Evolutionary conservation across 176 grass and related monocot species (phyloP), one percentile per base, ranked within the genome.

Genomic region (Aegilops sharonensis): DNA sequence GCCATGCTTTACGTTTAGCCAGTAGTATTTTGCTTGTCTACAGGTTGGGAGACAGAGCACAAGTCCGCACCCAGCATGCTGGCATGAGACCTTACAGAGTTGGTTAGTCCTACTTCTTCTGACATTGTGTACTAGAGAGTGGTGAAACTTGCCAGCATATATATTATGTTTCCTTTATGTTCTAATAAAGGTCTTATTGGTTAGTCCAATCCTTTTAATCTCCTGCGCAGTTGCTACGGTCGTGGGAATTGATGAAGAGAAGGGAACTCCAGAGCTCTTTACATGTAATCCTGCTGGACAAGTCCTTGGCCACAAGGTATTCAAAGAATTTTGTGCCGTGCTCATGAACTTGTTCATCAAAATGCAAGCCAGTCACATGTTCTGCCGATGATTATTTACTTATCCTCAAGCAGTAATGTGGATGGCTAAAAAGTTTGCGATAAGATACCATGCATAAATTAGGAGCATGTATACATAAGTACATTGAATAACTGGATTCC

Each of bases 231-330:
- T 87, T 74, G 77, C 92, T 56, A 89, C 89, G 80, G 29, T 91
- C n/a, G 75, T 94, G 82, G 92, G 87, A 60, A 89, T 94, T 60
- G 92, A 94, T 80, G 92, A 91, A 84, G 89, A 91, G 81, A 87
- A 85, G 64, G 84, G 79, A 79, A 89, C 77, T 34, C 89, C 89
- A 34, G 81, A 94, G 71, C 89, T 94, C 30, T 94, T 87, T 71
- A 94, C 83, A 65, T 89, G 84, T 85, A 87, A 94, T 72, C 92
- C 92, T 47, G 78, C 87, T 79, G 92, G 92, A 21, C 64, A 80
- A 74, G 85, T 88, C 62, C 79, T 91, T 60, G 92, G 89, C 20
- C 87, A 89, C 89, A 89, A 87, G 89, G 92, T 94, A 91, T 82
- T 82, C 37, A 32, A 64, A 5, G 20, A 37, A 37, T 72, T 77